Evolutionary conservation across 1,139 yeast species (phyloP).

Genomic region (Torulaspora pretoriensis): DNA sequence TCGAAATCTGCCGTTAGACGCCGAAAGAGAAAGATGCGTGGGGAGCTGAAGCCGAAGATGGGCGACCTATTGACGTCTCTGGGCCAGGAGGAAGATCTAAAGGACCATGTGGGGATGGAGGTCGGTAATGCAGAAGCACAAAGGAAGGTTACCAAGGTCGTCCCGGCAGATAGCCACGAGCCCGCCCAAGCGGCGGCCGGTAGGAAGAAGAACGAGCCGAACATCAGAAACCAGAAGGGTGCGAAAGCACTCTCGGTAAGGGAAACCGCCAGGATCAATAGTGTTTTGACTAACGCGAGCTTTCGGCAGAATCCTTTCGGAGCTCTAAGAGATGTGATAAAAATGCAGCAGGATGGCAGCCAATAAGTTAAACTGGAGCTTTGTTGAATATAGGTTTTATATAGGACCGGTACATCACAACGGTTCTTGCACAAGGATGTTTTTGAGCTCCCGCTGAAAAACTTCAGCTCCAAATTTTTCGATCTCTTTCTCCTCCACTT

Average conservation of each 20-base stretch:
- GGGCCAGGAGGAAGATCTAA: constrained; percentile 37
- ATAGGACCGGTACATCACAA: not conserved
- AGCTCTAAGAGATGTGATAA: constrained; percentile 47
- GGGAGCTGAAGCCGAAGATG: constrained; percentile 62
- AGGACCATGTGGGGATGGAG: constrained; percentile 16
- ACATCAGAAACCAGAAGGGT: constrained; percentile 55
- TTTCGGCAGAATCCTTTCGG: constrained; percentile 57
- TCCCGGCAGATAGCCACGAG: constrained; percentile 20
- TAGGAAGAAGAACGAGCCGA: constrained; percentile 51
- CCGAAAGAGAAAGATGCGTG: constrained; percentile 59
- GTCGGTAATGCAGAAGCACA: constrained; percentile 15
- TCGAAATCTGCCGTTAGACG: constrained; percentile 64
- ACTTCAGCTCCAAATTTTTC: constrained; percentile 20
- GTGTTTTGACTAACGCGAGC: constrained; percentile 48
- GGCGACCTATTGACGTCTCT: constrained; percentile 55
- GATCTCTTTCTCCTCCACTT: constrained; percentile 38
- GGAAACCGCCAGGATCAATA: constrained; percentile 54
- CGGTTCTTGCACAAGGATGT: constrained; percentile 5
- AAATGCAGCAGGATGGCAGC: constrained; percentile 25
- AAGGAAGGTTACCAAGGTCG: constrained; percentile 22
- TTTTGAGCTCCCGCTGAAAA: constrained; percentile 15
- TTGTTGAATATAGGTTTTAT: not conserved
- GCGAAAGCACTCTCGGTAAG: constrained; percentile 48
- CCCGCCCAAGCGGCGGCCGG: constrained; percentile 26
- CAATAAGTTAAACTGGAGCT: not conserved